Conservation (phyloP, 2,329 filamentous ascomycete species). For the Grosmannia serpens region DNA sequence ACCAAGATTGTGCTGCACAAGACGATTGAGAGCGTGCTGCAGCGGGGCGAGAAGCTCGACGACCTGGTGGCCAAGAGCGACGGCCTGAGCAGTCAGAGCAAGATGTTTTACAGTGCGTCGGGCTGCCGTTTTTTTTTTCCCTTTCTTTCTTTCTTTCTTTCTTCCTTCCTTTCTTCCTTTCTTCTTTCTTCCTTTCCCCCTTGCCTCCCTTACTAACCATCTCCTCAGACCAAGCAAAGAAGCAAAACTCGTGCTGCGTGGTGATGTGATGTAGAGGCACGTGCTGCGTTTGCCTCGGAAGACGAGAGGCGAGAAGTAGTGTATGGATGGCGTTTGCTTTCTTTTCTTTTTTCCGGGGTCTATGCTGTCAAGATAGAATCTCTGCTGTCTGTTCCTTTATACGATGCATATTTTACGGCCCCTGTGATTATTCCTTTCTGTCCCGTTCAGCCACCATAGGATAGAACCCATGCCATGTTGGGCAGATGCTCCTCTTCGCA, state of each 20-base stretch:
- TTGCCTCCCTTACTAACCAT: not conserved
- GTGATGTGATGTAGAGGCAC: slow-evolving; percentile 41
- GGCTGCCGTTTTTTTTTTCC: not conserved
- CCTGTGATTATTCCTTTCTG: not conserved
- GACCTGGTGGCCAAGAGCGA: slow-evolving; percentile 89
- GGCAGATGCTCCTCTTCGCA: no score
- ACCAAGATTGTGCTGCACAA: slow-evolving; percentile 96
- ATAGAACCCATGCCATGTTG: no score
- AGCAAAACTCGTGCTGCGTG: slow-evolving; percentile 67
- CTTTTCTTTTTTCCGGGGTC: not conserved
- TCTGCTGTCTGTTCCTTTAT: not conserved
- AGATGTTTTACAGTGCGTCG: slow-evolving; percentile 76
- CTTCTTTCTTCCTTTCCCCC: not conserved
- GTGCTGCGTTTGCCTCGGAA: no score
- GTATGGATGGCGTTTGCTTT: not conserved
- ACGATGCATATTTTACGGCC: not conserved
- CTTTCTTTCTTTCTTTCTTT: not conserved
- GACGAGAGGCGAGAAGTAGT: not conserved
- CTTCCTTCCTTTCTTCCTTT: not conserved
- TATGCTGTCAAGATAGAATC: not conserved
- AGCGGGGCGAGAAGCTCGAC: slow-evolving; percentile 95
- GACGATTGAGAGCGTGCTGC: slow-evolving; percentile 78
- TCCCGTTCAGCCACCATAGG: not conserved
- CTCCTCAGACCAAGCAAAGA: slow-evolving; percentile 53
- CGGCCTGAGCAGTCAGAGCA: slow-evolving; percentile 79